Evolutionary conservation across 495 filamentous ascomycete genomes (phyloP), one percentile per base, ranked within the genome.

Genomic region (Cryomyces minteri): DNA sequence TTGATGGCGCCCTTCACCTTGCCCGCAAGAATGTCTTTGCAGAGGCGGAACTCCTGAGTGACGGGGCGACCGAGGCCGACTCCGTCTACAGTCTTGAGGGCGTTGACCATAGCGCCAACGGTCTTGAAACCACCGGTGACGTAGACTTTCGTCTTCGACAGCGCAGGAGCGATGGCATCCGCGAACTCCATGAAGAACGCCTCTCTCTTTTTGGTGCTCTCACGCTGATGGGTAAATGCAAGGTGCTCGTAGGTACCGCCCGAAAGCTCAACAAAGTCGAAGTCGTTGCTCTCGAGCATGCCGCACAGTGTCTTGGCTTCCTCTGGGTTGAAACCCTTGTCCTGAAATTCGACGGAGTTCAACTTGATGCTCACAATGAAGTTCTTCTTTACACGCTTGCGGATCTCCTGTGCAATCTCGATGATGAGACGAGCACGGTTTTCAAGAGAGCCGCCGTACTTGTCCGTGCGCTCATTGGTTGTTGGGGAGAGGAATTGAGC

Each of bases 261-360:
- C 11, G 62, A 69, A 4, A 82, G 62, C 58, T 82, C 77, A 5
- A 81, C 68, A 51, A 74, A 76, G 54, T 82, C 78, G 54, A 80
- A 76, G 7, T 54, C 33, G 43, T 67, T 61, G 34, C 58, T 45
- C 52, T 82, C 78, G 5, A 81, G 66, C 10, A 65, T 56, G 40
- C 57, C 50, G 52, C 74, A 74, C 2, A 81, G 62, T n/a, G 63
- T 46, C 47, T 62, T 62, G 6, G 71, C 70, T 40, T 80, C 78
- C 18, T 73, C 67, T 5, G 70, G 56, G 33, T 64, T 47, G 54
- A 80, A 72, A 8, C 76, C 77, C 11, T 65, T 58, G 11, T 69
- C 63, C 54, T 83, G 73, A 58, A 80, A 80, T 56, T 82, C 76
- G 49, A 78, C 74, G 50, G 68, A 74, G 61, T 82, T 82, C 53